Percentiles rank a stretch among this genome's conserved stretches.
These are phyloP conservation scores for Colletotrichum siamense DNA, from an alignment of 2,329 filamentous ascomycete species.

Conservation along the genomic window DNA sequence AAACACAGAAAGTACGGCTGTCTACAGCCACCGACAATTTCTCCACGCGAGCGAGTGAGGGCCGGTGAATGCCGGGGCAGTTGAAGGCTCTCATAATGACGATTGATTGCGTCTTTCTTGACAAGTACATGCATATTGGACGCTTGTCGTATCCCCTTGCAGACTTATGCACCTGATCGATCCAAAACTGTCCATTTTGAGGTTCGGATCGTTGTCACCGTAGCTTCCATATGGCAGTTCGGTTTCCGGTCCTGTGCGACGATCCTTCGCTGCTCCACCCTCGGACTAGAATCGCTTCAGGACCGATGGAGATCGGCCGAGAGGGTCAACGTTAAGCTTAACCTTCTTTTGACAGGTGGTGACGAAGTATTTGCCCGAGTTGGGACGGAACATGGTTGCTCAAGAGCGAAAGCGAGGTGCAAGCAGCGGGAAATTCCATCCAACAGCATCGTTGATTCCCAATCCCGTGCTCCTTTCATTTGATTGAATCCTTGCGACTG, in stretches of 20 bases:
- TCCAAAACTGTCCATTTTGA: neutral
- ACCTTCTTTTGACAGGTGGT: neutral
- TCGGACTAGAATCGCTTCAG: neutral
- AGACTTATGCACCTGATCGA: neutral
- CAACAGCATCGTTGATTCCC: neutral
- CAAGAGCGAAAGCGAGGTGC: neutral
- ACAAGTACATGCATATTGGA: neutral
- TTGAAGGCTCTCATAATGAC: neutral
- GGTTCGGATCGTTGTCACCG: neutral
- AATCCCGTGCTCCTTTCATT: constrained; percentile 1
- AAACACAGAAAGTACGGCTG: neutral
- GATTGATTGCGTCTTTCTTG: neutral
- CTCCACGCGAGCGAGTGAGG: neutral
- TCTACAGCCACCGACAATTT: neutral
- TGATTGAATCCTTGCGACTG: neutral
- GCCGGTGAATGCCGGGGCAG: neutral
- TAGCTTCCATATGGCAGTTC: neutral
- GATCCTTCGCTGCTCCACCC: neutral
- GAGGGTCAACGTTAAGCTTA: neutral
- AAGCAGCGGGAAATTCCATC: neutral
- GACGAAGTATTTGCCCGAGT: neutral
- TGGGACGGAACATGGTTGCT: neutral
- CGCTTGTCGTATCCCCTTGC: neutral
- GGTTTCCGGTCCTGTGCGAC: neutral
- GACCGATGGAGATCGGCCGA: neutral